A percentile compares a stretch with the other conserved stretches of the same genome.
phyloP scores from a whole-genome alignment of 257 asterid genomes.

The Plectranthus barbatus region DNA sequence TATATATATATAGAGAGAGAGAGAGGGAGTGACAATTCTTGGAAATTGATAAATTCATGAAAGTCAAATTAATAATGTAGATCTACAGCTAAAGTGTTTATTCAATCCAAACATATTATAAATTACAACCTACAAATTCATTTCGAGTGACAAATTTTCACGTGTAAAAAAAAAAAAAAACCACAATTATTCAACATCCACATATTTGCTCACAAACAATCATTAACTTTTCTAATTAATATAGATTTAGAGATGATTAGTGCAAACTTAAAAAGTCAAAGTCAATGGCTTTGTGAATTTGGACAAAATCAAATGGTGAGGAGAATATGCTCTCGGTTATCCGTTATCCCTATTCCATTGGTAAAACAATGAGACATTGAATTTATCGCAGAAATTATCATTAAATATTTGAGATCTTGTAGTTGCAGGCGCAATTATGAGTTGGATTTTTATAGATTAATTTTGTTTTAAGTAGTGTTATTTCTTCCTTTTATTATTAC shows the following conservation, averaged over 20 bases:
- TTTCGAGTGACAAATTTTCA: no score
- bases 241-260: neutral
- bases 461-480: no score
- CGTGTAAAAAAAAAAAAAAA: no score
- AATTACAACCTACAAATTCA: no score
- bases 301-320: neutral
- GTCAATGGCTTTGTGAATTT: neutral
- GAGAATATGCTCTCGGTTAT: slow-evolving; percentile 4
- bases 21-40: neutral
- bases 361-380: neutral
- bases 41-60: neutral
- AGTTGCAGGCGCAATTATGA: neutral
- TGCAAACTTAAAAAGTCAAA: neutral
- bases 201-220: no score
- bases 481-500: no score
- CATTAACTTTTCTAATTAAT: no score
- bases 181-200: neutral
- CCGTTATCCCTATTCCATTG: slow-evolving; percentile 4
- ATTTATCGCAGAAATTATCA: neutral
- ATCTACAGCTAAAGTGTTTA: no score
- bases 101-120: no score
- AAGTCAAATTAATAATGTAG: neutral
- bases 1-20: neutral
- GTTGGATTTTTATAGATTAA: neutral
- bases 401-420: neutral